Percentiles rank a stretch among this genome's conserved stretches.
These are phyloP conservation scores for Petasospora fabianii DNA, from an alignment of 1,139 yeast genomes.

Conservation along the genomic window DNA sequence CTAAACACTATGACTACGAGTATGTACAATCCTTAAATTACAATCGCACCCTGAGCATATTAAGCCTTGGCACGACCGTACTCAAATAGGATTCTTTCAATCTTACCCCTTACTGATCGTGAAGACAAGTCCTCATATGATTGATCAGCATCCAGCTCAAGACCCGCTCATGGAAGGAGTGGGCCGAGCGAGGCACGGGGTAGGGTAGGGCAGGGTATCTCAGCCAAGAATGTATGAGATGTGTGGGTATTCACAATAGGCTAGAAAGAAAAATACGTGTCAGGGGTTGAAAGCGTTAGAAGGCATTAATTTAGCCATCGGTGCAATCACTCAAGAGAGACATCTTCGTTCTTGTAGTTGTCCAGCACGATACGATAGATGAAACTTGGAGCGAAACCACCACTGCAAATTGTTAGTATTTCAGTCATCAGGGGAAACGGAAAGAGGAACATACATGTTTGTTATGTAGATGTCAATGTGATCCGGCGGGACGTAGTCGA, in stretches of 20 bases:
- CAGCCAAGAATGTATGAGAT: too few species aligned
- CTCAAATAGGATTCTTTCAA: constrained; percentile 61
- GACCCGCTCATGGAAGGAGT: constrained; percentile 25
- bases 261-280: neutral
- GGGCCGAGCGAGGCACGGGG: constrained; percentile 40
- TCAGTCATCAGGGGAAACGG: neutral
- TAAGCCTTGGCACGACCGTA: constrained; percentile 62
- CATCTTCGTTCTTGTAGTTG: constrained; percentile 85
- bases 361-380: constrained; percentile 93
- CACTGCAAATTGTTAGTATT: constrained; percentile 38
- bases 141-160: constrained; percentile 41
- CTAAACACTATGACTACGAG: too few species aligned
- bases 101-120: constrained; percentile 51
- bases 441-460: constrained; percentile 46
- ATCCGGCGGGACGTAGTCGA: constrained; percentile 91
- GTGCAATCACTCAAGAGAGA: constrained; percentile 39
- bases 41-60: constrained; percentile 58
- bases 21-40: constrained; percentile 69
- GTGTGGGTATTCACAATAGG: too few species aligned
- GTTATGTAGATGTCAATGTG: constrained; percentile 92
- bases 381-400: constrained; percentile 96
- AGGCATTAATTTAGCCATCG: neutral
- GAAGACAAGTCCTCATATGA: neutral
- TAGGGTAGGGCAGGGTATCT: too few species aligned
- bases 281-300: neutral